Evolutionary conservation across 768 basidiomycete species (phyloP), one percentile per base, ranked within the genome.

Genomic region (Tylopilus sp.): DNA sequence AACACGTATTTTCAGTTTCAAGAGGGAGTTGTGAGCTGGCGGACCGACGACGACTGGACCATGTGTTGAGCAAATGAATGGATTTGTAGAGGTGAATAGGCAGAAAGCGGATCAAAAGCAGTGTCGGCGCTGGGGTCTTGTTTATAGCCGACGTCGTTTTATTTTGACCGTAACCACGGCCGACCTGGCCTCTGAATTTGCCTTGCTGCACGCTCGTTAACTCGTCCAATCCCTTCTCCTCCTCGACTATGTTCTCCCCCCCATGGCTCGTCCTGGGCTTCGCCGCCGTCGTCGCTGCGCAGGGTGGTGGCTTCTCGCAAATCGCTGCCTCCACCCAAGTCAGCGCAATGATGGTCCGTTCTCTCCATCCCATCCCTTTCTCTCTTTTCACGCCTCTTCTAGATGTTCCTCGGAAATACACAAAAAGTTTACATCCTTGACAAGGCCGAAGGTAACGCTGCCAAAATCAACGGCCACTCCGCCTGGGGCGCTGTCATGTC

Each of bases 341-440:
- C 55, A 75, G 72, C 44, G 79, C 73, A 0, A 80, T 80, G 79
- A 80, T 80, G 79, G 79, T 80, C 21, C 48, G 73, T 65, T n/a
- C 35, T 10, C 42, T 48, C n/a, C 30, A 25, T 21, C 12, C 18
- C 35, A 42, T 40, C 30, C 8, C 44, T 47, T 17, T 41, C 23
- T 26, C 31, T 22, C 36, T 35, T 49, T 22, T 25, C 40, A 46
- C 48, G 25, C 13, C 7, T 20, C 36, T 42, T 17, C 58, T 62
- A 87, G 88, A 82, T 88, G 80, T 91, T 93, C 67, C 70, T 93
- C 46, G 91, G 88, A 28, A 88, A 85, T 56, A 72, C 78, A 7
- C 73, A 90, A 58, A 90, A 83, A 66, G 86, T 95, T 30, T 95
- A 94, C 70, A 87, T 94, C 20, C 72, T 94, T n/a, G 93, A 97